Evolutionary conservation across 768 basidiomycete species (phyloP).

Genomic region (Russula emetica): DNA sequence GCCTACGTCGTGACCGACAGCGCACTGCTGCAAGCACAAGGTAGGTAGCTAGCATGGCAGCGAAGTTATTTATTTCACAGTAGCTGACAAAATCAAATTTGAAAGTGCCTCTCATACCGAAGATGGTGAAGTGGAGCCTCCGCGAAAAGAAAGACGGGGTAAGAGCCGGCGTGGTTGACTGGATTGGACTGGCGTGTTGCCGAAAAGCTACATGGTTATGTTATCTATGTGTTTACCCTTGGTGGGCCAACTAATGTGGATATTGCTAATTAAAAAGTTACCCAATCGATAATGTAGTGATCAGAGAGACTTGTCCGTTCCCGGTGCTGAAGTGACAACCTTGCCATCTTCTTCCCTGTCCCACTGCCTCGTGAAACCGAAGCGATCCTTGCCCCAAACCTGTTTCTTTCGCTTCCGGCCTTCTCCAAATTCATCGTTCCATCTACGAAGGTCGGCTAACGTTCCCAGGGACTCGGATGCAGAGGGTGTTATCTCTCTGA

Average conservation of each 20-base stretch:
- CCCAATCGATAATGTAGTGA: conserved; percentile 11
- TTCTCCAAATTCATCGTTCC: conserved; percentile 95
- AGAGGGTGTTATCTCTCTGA: conserved; percentile 87
- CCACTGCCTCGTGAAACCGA: conserved; percentile 69
- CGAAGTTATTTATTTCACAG: background rate
- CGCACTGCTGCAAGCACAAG: conserved; percentile 8
- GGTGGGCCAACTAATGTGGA: conserved; percentile 3
- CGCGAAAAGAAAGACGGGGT: conserved; percentile 31
- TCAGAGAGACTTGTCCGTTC: conserved; percentile 10
- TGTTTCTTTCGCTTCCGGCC: conserved; percentile 63
- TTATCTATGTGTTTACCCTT: conserved; percentile 1
- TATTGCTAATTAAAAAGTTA: conserved; percentile 12
- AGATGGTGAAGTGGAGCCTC: conserved; percentile 44
- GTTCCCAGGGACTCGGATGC: conserved; percentile 78
- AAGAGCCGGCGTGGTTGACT: conserved; percentile 18
- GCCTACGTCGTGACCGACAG: conserved; percentile 8
- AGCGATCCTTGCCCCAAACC: conserved; percentile 83
- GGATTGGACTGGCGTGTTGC: background rate
- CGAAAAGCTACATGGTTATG: conserved; percentile 4
- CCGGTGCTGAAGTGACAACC: conserved; percentile 35
- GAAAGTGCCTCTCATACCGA: conserved; percentile 31
- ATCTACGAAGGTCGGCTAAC: conserved; percentile 71
- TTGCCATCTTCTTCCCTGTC: conserved; percentile 42
- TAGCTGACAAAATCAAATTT: conserved; percentile 23
- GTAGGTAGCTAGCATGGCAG: background rate